Base-by-base conservation (phyloP, 768 basidiomycete genomes). In the Glaciozyma martinii region DNA sequence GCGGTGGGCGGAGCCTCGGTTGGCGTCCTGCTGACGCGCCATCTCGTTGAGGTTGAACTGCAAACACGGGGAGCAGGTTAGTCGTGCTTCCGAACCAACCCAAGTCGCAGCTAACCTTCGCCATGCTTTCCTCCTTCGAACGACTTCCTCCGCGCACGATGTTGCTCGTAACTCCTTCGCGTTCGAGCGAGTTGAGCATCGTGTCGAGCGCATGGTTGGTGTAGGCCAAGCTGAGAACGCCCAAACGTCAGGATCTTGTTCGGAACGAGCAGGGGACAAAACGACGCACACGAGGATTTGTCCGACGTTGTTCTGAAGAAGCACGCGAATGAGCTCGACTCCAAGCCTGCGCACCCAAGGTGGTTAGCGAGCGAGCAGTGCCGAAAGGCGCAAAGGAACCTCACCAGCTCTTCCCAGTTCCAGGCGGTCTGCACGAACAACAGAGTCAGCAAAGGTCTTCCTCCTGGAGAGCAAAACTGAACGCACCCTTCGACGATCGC, bases 131-230 rank as follows among this genome's bases (percentile, higher is more conserved):
- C 43, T 74, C 72, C 29, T 68, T 57, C 40, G 72, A 70, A 1
- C 71, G 59, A n/a, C 84, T 80, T 0, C 88, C 88, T 10, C 88
- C 78, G 0, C 88, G 84, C 3, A 88, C 81, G 27, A 89, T 78
- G 44, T 83, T 81, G 46, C 82, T 81, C 0, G 87, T 88, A 67
- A 89, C 87, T 0, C 75, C 73, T 0, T 81, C 82, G 67, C 89
- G 85, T 1, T 89, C 79, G 5, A 88, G 81, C 0, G 83, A 82
- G 6, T 77, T 77, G 3, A 89, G 76, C 77, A 89, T 81, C 67
- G 88, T 86, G 63, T 89, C 87, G 4, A 89, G 79, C 0, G 88
- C 88, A 52, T 89, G 88, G 68, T 89, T 89, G 0, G 88, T 89
- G 76, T 84, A 88, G 0, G 87, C 81, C 32, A 84, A 80, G 71